Percentiles rank a stretch among this genome's conserved stretches.
phyloP scores from a whole-genome alignment of 345 rosid species.

The Populus ilicifolia region DNA sequence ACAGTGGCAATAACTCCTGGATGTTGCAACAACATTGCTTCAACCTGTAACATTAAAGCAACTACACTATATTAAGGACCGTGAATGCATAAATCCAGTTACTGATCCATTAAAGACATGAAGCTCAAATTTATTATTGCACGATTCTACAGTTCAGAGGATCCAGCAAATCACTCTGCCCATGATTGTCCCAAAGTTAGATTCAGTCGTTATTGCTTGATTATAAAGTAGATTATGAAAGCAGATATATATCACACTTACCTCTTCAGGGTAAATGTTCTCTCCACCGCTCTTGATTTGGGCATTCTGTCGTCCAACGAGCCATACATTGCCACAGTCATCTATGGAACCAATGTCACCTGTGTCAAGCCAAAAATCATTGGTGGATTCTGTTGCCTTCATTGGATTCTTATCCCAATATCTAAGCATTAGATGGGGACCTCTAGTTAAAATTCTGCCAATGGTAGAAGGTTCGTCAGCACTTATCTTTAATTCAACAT shows the following conservation, averaged over 20 bases:
- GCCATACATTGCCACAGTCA: slow-evolving; percentile 65
- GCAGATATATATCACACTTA: slow-evolving; percentile 12
- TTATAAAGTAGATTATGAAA: background rate
- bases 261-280: slow-evolving; percentile 90
- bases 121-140: background rate
- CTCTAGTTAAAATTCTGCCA: slow-evolving; percentile 71
- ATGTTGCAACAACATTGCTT: slow-evolving; percentile 51
- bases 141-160: too few relatives aligned
- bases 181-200: too few relatives aligned
- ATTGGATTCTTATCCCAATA: slow-evolving; percentile 51
- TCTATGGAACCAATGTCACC: slow-evolving; percentile 72
- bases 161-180: too few relatives aligned
- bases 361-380: slow-evolving; percentile 68
- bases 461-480: slow-evolving; percentile 34
- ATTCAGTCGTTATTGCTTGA: background rate
- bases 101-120: background rate
- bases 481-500: slow-evolving; percentile 57
- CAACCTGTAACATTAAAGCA: slow-evolving; percentile 43
- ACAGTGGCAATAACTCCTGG: slow-evolving; percentile 53
- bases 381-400: slow-evolving; percentile 20
- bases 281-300: slow-evolving; percentile 84
- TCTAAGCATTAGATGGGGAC: slow-evolving; percentile 72
- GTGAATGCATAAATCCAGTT: background rate
- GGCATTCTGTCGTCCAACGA: slow-evolving; percentile 64
- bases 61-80: background rate